These are phyloP conservation scores for Cordyceps farinosa DNA, from an alignment of 2,329 filamentous ascomycete genomes.

Conservation along the genomic window DNA sequence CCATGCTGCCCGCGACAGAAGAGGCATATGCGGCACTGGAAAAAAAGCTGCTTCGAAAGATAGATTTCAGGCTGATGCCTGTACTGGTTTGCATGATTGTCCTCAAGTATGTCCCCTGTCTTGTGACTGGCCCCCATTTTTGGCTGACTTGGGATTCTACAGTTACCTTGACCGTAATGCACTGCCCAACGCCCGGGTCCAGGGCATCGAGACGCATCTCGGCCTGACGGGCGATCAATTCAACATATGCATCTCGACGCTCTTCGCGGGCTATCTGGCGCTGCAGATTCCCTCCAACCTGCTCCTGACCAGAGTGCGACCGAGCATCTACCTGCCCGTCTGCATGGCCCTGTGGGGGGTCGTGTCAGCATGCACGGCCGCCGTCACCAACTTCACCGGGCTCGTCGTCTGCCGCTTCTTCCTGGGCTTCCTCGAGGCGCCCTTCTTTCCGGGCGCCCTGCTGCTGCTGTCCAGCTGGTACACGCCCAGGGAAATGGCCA, in stretches of 20 bases:
- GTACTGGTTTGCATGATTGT: conserved; percentile 54
- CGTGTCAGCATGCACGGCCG: conserved; percentile 45
- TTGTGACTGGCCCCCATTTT: too few relatives aligned
- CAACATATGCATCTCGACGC: conserved; percentile 56
- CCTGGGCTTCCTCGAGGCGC: conserved; percentile 43
- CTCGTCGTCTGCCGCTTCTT: conserved; percentile 47
- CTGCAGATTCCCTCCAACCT: conserved; percentile 63
- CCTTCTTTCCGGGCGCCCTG: conserved; percentile 48
- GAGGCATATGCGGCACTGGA: conserved; percentile 20
- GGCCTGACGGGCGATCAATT: conserved; percentile 54
- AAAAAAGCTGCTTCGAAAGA: conserved; percentile 43
- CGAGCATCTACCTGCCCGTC: conserved; percentile 49
- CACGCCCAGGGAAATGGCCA: conserved; percentile 45
- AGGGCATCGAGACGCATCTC: conserved; percentile 54
- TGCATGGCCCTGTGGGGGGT: conserved; percentile 43
- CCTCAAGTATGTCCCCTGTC: conserved; percentile 35
- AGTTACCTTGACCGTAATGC: conserved; percentile 49
- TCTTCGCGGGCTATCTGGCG: conserved; percentile 59
- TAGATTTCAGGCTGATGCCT: conserved; percentile 50
- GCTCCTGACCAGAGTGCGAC: conserved; percentile 49
- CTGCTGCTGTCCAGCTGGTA: conserved; percentile 47
- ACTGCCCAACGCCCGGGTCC: conserved; percentile 35
- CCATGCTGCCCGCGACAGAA: conserved; percentile 4
- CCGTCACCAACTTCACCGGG: conserved; percentile 38
- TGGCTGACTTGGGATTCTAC: too few relatives aligned